A percentile compares a stretch with the other conserved stretches of the same genome.
Conservation (phyloP, 2,329 filamentous ascomycete genomes). For the Neofusicoccum sp. region DNA sequence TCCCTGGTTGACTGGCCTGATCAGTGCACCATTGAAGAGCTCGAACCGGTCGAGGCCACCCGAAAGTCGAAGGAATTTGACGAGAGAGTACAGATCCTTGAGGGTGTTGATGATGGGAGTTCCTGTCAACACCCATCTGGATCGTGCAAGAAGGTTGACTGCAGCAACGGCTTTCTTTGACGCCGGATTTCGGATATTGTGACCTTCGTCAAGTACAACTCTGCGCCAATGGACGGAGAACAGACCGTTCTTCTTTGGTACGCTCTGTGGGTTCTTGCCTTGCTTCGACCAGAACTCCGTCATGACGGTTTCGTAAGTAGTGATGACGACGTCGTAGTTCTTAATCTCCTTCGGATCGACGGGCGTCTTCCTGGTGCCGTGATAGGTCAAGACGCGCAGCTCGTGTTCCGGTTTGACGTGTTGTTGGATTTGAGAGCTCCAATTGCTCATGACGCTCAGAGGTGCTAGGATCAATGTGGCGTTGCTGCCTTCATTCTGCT, state of each 20-base stretch:
- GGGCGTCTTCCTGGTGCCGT: constrained; percentile 60
- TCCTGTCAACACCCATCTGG: constrained; percentile 76
- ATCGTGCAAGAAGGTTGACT: constrained; percentile 59
- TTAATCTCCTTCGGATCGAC: constrained; percentile 61
- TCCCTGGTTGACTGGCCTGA: constrained; percentile 41
- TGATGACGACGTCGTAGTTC: constrained; percentile 73
- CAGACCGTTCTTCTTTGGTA: constrained; percentile 52
- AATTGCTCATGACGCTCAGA: constrained; percentile 78
- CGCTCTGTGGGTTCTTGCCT: constrained; percentile 23
- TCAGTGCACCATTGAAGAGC: constrained; percentile 66
- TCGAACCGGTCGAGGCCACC: constrained; percentile 65
- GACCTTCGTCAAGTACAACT: constrained; percentile 81
- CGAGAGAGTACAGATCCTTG: constrained; percentile 73
- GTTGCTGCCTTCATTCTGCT: constrained; percentile 57
- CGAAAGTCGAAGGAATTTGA: constrained; percentile 80
- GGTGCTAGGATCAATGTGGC: constrained; percentile 85
- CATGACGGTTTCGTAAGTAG: constrained; percentile 73
- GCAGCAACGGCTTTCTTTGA: constrained; percentile 65
- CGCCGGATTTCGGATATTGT: constrained; percentile 75
- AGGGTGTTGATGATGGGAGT: constrained; percentile 90
- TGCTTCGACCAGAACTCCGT: constrained; percentile 26
- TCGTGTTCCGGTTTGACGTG: constrained; percentile 64
- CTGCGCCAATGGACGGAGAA: constrained; percentile 65
- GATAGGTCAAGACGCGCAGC: constrained; percentile 69
- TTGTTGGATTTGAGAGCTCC: constrained; percentile 75